Evolutionary conservation across 2,329 filamentous ascomycete genomes (phyloP).

Genomic region (Aspergillus intermedius): DNA sequence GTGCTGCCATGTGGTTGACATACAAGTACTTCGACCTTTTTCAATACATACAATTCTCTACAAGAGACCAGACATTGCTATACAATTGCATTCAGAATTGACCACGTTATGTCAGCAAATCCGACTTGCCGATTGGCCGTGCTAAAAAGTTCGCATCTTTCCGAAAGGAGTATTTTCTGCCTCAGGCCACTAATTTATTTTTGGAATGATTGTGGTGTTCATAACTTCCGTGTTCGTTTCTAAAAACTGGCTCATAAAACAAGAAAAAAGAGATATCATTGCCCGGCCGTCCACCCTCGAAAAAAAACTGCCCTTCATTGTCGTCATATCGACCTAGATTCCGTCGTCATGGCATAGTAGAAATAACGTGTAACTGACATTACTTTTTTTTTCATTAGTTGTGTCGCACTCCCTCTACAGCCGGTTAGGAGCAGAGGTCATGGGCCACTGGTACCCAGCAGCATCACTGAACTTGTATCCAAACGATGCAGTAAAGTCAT

Average conservation of each 20-base stretch:
- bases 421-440: constrained; percentile 70
- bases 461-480: constrained; percentile 99
- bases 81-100: no score
- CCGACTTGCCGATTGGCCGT: no score
- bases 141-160: no score
- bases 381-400: constrained; percentile 7
- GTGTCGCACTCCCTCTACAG: constrained; percentile 52
- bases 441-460: constrained; percentile 91
- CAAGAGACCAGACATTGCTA: no score
- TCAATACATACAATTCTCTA: no score
- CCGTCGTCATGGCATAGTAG: constrained; percentile 2
- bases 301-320: constrained; percentile 8
- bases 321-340: constrained; percentile 11
- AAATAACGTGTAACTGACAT: constrained; percentile 12
- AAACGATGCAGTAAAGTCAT: constrained; percentile 96
- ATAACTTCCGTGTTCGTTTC: constrained; percentile 11
- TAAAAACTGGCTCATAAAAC: constrained; percentile 5
- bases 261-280: neutral
- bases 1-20: neutral
- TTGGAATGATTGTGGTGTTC: no score
- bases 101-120: no score
- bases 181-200: no score
- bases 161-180: no score
- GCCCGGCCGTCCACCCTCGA: constrained; percentile 1
- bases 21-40: no score